Conservation (phyloP, 495 filamentous ascomycete genomes). For the Penicillium antarcticum region DNA sequence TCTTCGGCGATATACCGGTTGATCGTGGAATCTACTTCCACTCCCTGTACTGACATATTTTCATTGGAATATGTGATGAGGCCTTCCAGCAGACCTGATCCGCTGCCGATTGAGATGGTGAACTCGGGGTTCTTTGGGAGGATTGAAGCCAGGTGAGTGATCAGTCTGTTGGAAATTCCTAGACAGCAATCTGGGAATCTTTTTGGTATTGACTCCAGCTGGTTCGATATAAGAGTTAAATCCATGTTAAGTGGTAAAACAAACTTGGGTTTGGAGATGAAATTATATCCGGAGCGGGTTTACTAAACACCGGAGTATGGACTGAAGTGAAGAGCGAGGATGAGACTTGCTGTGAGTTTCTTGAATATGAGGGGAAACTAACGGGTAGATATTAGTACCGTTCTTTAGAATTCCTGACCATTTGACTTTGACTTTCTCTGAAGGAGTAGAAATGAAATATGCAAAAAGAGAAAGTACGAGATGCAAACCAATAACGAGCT, state of each 20-base stretch:
- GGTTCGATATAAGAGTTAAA: constrained; percentile 14
- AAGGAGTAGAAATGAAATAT: too few species aligned
- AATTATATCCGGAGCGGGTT: neutral
- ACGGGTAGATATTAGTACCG: too few species aligned
- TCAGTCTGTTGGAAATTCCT: constrained; percentile 42
- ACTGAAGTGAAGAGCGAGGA: too few species aligned
- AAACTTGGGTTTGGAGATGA: neutral
- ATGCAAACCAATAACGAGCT: too few species aligned
- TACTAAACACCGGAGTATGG: constrained; percentile 2
- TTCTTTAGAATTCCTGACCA: too few species aligned
- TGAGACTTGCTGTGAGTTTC: too few species aligned
- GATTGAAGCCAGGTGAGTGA: constrained; percentile 27
- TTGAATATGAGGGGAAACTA: too few species aligned
- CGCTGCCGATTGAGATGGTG: constrained; percentile 53
- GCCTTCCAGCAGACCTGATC: constrained; percentile 51
- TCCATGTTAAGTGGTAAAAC: constrained; percentile 22
- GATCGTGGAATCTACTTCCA: constrained; percentile 42
- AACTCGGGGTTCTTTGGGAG: constrained; percentile 39
- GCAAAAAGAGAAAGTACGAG: too few species aligned
- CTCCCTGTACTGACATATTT: constrained; percentile 33
- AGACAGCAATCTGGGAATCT: constrained; percentile 46
- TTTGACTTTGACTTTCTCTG: too few species aligned
- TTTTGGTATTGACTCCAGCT: constrained; percentile 20
- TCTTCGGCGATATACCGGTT: constrained; percentile 46
- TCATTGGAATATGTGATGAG: constrained; percentile 30